Evolutionary conservation across 129 eudicot species (phyloP), one percentile per base, ranked within the genome.

Genomic region (Flaveria bidentis): DNA sequence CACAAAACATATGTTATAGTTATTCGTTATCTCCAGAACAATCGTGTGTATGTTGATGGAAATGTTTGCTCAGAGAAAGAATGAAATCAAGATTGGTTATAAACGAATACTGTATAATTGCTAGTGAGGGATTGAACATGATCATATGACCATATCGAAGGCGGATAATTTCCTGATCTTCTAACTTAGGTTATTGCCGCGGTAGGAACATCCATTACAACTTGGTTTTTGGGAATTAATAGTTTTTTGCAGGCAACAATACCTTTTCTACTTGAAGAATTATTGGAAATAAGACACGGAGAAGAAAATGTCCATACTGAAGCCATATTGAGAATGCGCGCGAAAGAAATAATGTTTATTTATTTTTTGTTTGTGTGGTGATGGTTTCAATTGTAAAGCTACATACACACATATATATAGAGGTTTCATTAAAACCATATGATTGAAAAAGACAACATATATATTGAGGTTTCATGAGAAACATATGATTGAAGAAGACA

Each of bases 131-230:
- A 81, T 39, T 81, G 80, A 47, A 81, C 42, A 57, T 12, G 71
- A 44, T 74, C 65, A 14, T 81, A 56, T 6, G 80, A 56, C 84
- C 84, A 81, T 4, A 23, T 4, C 2, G 84, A 75, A 67, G 84
- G 80, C 16, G 80, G 76, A 49, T 81, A 81, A 53, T 74, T 74
- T 30, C 76, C 84, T 2, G 80, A 67, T 56, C 80, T 55, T 74
- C 84, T 74, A 42, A 80, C 74, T 52, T 50, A 1, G 70, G 71
- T 62, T 1, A 3, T 62, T 12, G 3, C 10, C 9, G 18, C 5
- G 41, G 36, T 60, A 60, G 73, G 39, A 51, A 39, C 76, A 51
- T 12, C 65, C 30, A 20, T 36, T 36, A 36, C 30, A 30, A 17
- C 51, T 55, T 11, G 47, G 52, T 18, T 56, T 41, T 56, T 62